Percentiles rank a stretch among this genome's conserved stretches.
These are phyloP conservation scores for Hysterangium stoloniferum DNA, from an alignment of 768 basidiomycete genomes.

Conservation along the genomic window DNA sequence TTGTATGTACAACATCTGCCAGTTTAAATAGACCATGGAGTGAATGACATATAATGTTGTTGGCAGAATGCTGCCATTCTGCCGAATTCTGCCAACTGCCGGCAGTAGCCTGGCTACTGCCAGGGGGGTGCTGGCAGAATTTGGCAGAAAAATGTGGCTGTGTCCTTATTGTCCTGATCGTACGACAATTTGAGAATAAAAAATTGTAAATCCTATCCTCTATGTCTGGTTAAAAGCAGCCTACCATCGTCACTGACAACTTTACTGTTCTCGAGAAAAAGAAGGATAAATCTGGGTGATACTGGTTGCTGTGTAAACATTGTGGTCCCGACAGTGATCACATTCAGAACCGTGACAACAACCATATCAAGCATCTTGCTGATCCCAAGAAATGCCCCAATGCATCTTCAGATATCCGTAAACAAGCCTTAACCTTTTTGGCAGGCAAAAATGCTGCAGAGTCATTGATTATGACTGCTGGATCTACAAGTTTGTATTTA, in stretches of 20 bases:
- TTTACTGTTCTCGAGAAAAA: background rate
- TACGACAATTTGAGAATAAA: background rate
- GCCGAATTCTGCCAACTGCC: background rate
- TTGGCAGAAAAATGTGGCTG: background rate
- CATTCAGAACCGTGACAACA: background rate
- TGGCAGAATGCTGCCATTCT: background rate
- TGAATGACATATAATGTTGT: background rate
- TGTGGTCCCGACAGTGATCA: background rate
- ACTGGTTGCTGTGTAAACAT: background rate
- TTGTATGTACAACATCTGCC: too few relatives aligned
- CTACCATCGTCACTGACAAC: background rate
- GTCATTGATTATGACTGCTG: too few relatives aligned
- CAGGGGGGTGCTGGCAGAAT: background rate
- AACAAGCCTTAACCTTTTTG: too few relatives aligned
- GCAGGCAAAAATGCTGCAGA: too few relatives aligned
- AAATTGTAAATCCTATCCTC: background rate
- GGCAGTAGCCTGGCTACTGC: background rate
- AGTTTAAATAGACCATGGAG: too few relatives aligned
- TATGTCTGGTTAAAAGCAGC: background rate
- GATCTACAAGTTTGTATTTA: too few relatives aligned
- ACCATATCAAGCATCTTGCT: background rate
- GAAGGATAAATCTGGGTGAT: background rate
- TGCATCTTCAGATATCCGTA: background rate
- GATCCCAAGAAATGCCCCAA: background rate
- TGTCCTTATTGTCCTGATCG: background rate